Evolutionary conservation across 2,329 filamentous ascomycete genomes (phyloP), one percentile per base, ranked within the genome.

Genomic region (Aphanocladium album): DNA sequence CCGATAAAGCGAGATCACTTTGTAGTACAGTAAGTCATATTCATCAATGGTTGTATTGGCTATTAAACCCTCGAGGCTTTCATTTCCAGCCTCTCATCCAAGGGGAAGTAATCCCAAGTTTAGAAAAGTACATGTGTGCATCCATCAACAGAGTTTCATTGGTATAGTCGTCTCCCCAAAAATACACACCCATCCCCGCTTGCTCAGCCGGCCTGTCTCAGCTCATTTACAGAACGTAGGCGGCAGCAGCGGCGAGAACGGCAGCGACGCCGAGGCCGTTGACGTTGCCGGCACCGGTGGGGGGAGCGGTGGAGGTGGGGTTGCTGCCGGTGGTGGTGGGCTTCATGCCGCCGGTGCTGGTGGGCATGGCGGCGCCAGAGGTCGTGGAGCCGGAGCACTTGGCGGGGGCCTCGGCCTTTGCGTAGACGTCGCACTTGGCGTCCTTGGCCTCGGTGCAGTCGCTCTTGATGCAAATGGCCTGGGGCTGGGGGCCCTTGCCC

Each of bases 381-480:
- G 45, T 55, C 39, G 21, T 51, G 47, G 59, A 55, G 64, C 64
- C 47, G 21, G 53, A 56, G 64, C 65, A 63, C 21, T 49, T 60
- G 12, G 23, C 63, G 19, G 63, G 65, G 1, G 60, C 68, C 7
- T 70, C 35, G 2, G 66, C 71, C 16, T 68, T 47, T 3, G 70
- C 70, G 66, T 84, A 83, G n/a, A 69, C 65, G 19, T 67, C 66
- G 67, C 83, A 86, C 6, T 73, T 74, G 7, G 77, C 70, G 55
- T 80, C 77, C 7, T 71, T 64, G 16, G 80, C 75, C 14, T 80
- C 54, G 1, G 79, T 79, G 70, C 83, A 86, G 43, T 74, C 72
- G 8, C 66, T 57, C 43, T 76, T 77, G 64, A 79, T 79, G 74
- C 84, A 87, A 64, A 87, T 83, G 59, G 79, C 74, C 71, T 87